These are phyloP conservation scores for Alternaria sp. DNA, from an alignment of 2,329 filamentous ascomycete species.

Conservation along the genomic window DNA sequence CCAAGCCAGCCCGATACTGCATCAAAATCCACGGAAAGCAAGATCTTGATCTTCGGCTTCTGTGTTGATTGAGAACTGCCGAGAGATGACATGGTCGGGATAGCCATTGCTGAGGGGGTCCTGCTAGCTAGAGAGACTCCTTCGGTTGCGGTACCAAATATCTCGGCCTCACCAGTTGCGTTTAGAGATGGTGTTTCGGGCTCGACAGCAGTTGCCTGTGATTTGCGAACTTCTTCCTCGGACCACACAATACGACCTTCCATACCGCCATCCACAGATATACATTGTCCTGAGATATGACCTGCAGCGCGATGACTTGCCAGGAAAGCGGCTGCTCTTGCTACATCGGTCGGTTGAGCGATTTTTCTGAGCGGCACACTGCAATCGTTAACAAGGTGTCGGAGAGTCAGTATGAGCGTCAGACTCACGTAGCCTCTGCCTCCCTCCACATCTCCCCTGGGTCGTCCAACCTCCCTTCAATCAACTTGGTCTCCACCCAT, in stretches of 20 bases:
- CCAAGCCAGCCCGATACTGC: slow-evolving; percentile 67
- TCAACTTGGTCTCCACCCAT: slow-evolving; percentile 56
- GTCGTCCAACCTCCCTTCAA: slow-evolving; percentile 58
- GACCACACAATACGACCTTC: slow-evolving; percentile 59
- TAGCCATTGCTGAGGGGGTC: not conserved
- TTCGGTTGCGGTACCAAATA: slow-evolving; percentile 18
- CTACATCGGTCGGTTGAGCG: slow-evolving; percentile 58
- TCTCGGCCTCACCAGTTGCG: slow-evolving; percentile 1
- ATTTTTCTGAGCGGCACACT: slow-evolving; percentile 55
- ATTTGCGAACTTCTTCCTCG: slow-evolving; percentile 48
- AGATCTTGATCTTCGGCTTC: slow-evolving; percentile 48
- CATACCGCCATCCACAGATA: slow-evolving; percentile 60
- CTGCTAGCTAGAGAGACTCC: slow-evolving; percentile 10
- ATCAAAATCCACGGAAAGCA: slow-evolving; percentile 60
- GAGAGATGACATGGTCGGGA: not conserved
- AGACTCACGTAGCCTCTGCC: slow-evolving; percentile 54
- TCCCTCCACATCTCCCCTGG: slow-evolving; percentile 58
- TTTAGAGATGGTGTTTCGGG: not conserved
- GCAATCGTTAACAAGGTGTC: slow-evolving; percentile 2
- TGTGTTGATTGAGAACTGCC: not conserved
- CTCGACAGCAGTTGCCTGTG: slow-evolving; percentile 4
- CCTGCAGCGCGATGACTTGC: slow-evolving; percentile 59
- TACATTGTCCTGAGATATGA: slow-evolving; percentile 61
- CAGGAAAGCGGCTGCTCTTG: slow-evolving; percentile 57
- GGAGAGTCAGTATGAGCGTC: not conserved